Evolutionary conservation across 495 filamentous ascomycete species (phyloP), one percentile per base, ranked within the genome.

Genomic region (Bryoglossum gracile): DNA sequence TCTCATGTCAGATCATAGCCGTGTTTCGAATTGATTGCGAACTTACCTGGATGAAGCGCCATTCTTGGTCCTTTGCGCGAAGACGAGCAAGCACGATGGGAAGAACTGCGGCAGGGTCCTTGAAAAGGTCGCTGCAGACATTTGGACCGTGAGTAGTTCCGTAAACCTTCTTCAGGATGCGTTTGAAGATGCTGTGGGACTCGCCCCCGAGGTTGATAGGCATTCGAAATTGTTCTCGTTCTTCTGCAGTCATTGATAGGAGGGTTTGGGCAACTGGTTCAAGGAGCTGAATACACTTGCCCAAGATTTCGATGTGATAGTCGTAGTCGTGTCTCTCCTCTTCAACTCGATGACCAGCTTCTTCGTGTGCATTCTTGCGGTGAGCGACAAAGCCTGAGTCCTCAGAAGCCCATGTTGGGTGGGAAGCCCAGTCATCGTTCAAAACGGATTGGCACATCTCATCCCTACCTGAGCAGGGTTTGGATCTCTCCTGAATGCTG

Each of bases 301-400:
- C 76, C 58, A 89, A 94, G 10, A 89, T 87, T 66, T 97, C 94
- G 48, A 99, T 94, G 65, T 94, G 92, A 65, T 89, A 94, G 61
- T 99, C 94, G 62, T 99, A 99, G 62, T 99, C 94, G 61, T 99
- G 94, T 11, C 94, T 81, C 60, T 99, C 94, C 61, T 99, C 94
- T 66, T 99, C 94, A 52, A 97, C 95, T 13, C 92, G 79, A 57
- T 97, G 94, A 30, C 97, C 77, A 26, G 81, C 81, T 61, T 99
- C 94, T 64, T 99, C 94, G 50, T 79, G 91, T 17, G 78, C 74
- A 58, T 97, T 99, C 76, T 99, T 99, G 34, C 90, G 77, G 68
- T 99, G 94, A 2, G 92, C 94, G 48, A 99, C 88, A 56, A 99
- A 99, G 2, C 94, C 94, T 24, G 88, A 94, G 60, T 99, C 94